Evolutionary conservation across 2,329 filamentous ascomycete species (phyloP).

Genomic region (Ascochyta pisi): DNA sequence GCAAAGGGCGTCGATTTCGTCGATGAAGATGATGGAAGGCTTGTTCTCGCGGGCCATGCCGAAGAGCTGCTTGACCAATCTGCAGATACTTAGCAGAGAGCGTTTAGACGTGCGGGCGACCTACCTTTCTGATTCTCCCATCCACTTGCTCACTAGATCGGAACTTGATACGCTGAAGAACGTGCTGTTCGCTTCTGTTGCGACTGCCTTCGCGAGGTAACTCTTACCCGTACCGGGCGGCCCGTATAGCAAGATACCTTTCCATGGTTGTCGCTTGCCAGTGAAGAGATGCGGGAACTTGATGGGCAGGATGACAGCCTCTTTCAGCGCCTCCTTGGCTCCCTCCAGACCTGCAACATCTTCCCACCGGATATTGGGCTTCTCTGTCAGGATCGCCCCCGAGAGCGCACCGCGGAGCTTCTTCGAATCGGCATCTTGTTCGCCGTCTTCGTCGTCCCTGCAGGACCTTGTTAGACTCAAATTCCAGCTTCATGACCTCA

Average conservation of each 20-base stretch:
- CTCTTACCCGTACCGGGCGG: slow-evolving; percentile 97
- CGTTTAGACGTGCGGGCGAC: slow-evolving; percentile 19
- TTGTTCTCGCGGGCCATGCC: slow-evolving; percentile 98
- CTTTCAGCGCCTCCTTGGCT: slow-evolving; percentile 96
- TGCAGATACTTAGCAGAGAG: slow-evolving; percentile 47
- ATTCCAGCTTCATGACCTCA: background rate
- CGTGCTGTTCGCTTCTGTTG: slow-evolving; percentile 97
- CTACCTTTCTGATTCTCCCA: slow-evolving; percentile 98
- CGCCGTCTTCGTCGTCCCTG: slow-evolving; percentile 62
- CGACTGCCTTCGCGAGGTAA: slow-evolving; percentile 95
- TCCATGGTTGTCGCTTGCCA: slow-evolving; percentile 97
- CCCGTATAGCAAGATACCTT: slow-evolving; percentile 94
- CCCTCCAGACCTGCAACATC: slow-evolving; percentile 94
- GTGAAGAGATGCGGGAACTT: slow-evolving; percentile 97
- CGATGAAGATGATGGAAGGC: slow-evolving; percentile 97
- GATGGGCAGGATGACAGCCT: slow-evolving; percentile 96
- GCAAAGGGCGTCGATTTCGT: slow-evolving; percentile 96
- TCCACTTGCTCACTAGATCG: slow-evolving; percentile 98
- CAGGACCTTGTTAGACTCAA: slow-evolving; percentile 19
- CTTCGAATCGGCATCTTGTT: slow-evolving; percentile 87
- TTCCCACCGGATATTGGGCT: slow-evolving; percentile 97
- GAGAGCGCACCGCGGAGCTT: slow-evolving; percentile 90
- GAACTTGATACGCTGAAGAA: slow-evolving; percentile 99
- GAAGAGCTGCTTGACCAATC: slow-evolving; percentile 94
- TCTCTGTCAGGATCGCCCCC: slow-evolving; percentile 91